These are phyloP conservation scores for Pseudoperonospora humuli DNA, from an alignment of 352 stramenopile species.

Conservation along the genomic window DNA sequence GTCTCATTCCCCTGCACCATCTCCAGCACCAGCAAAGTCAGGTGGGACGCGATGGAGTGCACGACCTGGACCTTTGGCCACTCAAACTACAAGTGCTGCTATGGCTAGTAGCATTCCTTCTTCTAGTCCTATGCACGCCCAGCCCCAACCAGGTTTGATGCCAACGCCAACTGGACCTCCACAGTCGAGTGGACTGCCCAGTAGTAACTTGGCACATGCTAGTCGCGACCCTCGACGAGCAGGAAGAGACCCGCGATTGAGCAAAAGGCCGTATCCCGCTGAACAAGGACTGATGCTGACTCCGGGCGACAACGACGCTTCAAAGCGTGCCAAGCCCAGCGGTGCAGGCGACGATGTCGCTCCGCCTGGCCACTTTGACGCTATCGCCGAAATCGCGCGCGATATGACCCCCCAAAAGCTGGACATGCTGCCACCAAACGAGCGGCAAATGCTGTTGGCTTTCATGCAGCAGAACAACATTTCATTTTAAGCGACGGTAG, in stretches of 20 bases:
- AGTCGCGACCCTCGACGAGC: conserved; percentile 51
- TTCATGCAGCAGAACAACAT: conserved; percentile 85
- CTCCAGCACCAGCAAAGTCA: conserved; percentile 30
- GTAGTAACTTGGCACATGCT: conserved; percentile 18
- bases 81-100: conserved; percentile 19
- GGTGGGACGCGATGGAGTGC: conserved; percentile 58
- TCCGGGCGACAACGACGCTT: conserved; percentile 14
- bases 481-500: conserved; percentile 22
- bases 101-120: conserved; percentile 15
- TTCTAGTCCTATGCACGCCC: conserved; percentile 22
- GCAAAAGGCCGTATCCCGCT: conserved; percentile 29
- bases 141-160: conserved; percentile 24
- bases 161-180: conserved; percentile 15
- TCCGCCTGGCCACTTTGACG: conserved; percentile 37
- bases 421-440: conserved; percentile 66
- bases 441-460: conserved; percentile 63
- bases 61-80: conserved; percentile 40
- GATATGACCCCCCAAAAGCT: conserved; percentile 81
- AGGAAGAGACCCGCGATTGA: conserved; percentile 47
- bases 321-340: conserved; percentile 23
- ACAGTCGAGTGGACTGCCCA: conserved; percentile 20
- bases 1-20: conserved; percentile 14
- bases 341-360: conserved; percentile 5
- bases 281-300: conserved; percentile 18
- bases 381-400: conserved; percentile 58